Evolutionary conservation across 495 filamentous ascomycete genomes (phyloP).

Genomic region (Antarctomyces pellizariae): DNA sequence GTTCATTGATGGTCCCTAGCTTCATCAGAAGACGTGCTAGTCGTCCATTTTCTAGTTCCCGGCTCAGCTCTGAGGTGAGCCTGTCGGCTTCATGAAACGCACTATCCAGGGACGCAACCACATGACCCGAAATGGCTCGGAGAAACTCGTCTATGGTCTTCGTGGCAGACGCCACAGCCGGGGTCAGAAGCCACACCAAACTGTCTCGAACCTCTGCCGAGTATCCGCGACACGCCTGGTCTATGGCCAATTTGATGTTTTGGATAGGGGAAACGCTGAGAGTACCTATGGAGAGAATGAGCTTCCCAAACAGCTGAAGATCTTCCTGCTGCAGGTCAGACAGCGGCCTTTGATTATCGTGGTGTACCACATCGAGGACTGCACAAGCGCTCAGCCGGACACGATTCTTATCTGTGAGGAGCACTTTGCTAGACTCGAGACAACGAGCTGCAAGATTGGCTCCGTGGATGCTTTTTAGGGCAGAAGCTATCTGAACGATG

Average conservation of each 20-base stretch:
- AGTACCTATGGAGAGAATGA: constrained; percentile 57
- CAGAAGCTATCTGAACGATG: constrained; percentile 76
- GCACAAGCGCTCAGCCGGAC: constrained; percentile 76
- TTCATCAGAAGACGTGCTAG: constrained; percentile 65
- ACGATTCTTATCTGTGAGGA: constrained; percentile 62
- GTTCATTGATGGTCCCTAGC: constrained; percentile 64
- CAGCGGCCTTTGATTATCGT: constrained; percentile 37
- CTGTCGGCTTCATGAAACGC: constrained; percentile 54
- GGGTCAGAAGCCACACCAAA: constrained; percentile 49
- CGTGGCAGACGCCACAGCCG: constrained; percentile 18
- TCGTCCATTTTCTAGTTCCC: constrained; percentile 81
- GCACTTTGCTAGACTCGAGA: constrained; percentile 62
- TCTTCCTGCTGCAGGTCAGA: constrained; percentile 70
- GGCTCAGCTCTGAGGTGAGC: constrained; percentile 38
- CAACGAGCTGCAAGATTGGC: constrained; percentile 62
- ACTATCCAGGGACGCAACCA: constrained; percentile 46
- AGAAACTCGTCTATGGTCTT: constrained; percentile 63
- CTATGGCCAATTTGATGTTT: constrained; percentile 34
- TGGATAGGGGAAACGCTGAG: constrained; percentile 9
- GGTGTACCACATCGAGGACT: constrained; percentile 68
- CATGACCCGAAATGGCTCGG: constrained; percentile 46
- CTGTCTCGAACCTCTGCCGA: constrained; percentile 49
- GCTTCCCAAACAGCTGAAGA: constrained; percentile 60
- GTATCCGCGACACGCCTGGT: constrained; percentile 49
- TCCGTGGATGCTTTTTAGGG: constrained; percentile 64